Evolutionary conservation across 1,284 basidiomycete species (phyloP), one percentile per base, ranked within the genome.

Genomic region (Amylostereum areolatum): DNA sequence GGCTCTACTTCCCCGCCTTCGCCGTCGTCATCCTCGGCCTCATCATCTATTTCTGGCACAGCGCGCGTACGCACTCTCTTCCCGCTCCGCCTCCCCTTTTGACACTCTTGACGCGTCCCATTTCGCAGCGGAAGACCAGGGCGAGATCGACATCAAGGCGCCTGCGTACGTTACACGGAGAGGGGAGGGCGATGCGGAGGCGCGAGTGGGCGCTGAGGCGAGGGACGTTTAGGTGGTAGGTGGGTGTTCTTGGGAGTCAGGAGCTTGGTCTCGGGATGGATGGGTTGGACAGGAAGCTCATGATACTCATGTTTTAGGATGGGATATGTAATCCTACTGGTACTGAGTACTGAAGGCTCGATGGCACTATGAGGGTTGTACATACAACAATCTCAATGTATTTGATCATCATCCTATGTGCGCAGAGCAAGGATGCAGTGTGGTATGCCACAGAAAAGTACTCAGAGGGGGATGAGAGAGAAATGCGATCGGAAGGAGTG

Each of bases 1-100:
- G 88, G 88, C 73, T 92, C 9, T 91, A 92, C 73, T 92, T 92
- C 66, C 68, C 81, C 51, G 76, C 89, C 0, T 91, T 86, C 59
- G 73, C 65, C 0, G 71, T 89, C 7, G 80, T 89, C 51, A 65
- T 91, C 42, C 35, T 69, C n/a, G 89, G 89, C 3, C 75, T 92
- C 5, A 67, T 92, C 57, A 74, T 83, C 37, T 92, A 92, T 67
- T 92, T 91, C 71, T 92, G 89, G 88, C 71, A 77, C 60, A 78
- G 84, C 11, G 83, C 82, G 36, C 89, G 87, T 89, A 67, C 62
- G 86, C 76, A 5, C 32, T 42, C 33, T 42, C 32, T 43, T 27
- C 46, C 41, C 41, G 46, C 18, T 52, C 27, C 27, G 2, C 50
- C 28, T 11, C 42, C n/a, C 43, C 32, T 27, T 47, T 27, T 51